A percentile compares a stretch with the other conserved stretches of the same genome.
Conservation (phyloP, 257 asterid species). For the Sherardia arvensis region DNA sequence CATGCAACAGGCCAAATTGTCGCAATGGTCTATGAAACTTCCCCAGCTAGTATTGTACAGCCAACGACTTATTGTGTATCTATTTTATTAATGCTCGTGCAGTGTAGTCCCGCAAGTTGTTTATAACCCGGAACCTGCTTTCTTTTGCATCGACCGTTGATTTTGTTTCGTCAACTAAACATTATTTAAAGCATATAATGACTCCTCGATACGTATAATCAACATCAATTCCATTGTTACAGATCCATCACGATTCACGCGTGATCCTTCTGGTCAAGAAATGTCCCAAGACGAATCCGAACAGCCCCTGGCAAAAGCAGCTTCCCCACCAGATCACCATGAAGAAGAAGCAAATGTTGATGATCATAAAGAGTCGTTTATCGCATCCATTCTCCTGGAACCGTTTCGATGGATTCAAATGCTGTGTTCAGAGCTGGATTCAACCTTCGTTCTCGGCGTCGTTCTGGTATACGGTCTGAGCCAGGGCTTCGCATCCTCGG, state of each 20-base stretch:
- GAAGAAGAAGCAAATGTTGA: neutral
- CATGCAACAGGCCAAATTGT: too few species aligned
- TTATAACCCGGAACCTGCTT: neutral
- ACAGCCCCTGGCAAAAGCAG: neutral
- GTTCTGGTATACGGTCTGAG: slow-evolving; percentile 48
- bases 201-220: neutral
- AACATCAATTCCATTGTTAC: neutral
- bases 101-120: neutral
- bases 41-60: too few species aligned
- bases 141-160: neutral
- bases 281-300: neutral
- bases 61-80: neutral
- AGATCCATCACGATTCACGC: slow-evolving; percentile 1
- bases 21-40: too few species aligned
- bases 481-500: slow-evolving; percentile 47
- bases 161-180: neutral
- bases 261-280: neutral
- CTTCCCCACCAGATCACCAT: neutral
- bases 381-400: slow-evolving; percentile 4
- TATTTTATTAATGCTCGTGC: neutral
- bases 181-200: neutral
- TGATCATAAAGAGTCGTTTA: too few species aligned
- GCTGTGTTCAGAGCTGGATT: slow-evolving; percentile 36
- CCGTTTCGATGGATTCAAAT: slow-evolving; percentile 60
- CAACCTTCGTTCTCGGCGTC: slow-evolving; percentile 46